Percentiles rank a stretch among this genome's conserved stretches.
These are phyloP conservation scores for Amanita phalloides DNA, from an alignment of 768 basidiomycete genomes.

Conservation along the genomic window DNA sequence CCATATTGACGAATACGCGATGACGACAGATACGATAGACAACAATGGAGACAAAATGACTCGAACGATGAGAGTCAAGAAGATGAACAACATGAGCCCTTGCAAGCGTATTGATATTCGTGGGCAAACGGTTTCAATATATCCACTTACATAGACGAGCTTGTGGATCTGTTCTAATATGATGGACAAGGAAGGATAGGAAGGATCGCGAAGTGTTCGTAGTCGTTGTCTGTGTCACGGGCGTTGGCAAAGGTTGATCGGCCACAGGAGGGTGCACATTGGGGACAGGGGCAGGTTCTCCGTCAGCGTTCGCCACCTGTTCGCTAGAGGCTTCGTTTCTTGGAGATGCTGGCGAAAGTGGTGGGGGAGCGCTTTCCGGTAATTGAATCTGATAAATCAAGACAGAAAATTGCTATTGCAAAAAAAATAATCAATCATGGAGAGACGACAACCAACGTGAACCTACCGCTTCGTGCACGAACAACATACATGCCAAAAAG, in stretches of 20 bases:
- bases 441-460: background rate
- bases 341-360: constrained; percentile 12
- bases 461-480: constrained; percentile 76
- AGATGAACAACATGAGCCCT: constrained; percentile 64
- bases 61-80: constrained; percentile 63
- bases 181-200: constrained; percentile 41
- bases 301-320: constrained; percentile 6
- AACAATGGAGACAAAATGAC: constrained; percentile 60
- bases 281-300: constrained; percentile 4
- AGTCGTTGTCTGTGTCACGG: constrained; percentile 16
- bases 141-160: constrained; percentile 52
- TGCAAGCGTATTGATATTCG: constrained; percentile 6
- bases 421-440: background rate
- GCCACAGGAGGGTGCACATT: constrained; percentile 11
- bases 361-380: constrained; percentile 41
- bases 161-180: constrained; percentile 60
- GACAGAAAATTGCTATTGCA: constrained; percentile 67
- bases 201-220: constrained; percentile 22
- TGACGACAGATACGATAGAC: constrained; percentile 52
- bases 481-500: constrained; percentile 69
- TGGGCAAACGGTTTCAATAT: background rate
- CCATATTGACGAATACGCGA: constrained; percentile 77
- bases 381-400: constrained; percentile 77
- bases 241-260: constrained; percentile 8
- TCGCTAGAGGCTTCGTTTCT: constrained; percentile 9